Conservation (phyloP, 345 rosid species). For the Gossypium thurberi region DNA sequence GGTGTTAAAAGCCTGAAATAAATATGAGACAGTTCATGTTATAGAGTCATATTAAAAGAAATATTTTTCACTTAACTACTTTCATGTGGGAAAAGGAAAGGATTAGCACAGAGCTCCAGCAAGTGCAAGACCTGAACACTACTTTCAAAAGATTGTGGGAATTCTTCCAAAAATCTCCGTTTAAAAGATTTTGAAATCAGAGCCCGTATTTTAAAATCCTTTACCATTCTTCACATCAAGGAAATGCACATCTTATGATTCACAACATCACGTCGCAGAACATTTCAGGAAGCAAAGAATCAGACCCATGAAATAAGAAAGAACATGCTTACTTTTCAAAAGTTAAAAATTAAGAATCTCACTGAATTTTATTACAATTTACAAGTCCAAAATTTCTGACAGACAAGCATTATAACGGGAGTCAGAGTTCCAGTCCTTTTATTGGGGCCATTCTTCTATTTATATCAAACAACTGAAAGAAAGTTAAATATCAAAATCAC, state of each 20-base stretch:
- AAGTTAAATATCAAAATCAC: neutral
- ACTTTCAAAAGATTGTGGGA: neutral
- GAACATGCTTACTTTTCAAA: neutral
- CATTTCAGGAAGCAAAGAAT: neutral
- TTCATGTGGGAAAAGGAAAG: neutral
- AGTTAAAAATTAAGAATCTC: neutral
- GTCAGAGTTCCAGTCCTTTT: neutral
- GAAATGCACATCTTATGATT: neutral
- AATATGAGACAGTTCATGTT: constrained; percentile 17
- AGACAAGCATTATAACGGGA: neutral
- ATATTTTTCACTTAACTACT: neutral
- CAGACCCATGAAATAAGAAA: neutral
- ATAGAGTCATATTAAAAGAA: constrained; percentile 1
- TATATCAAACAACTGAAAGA: neutral
- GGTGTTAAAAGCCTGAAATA: constrained; percentile 80
- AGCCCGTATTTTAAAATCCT: neutral
- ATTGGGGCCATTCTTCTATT: neutral
- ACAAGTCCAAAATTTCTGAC: neutral
- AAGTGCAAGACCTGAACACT: neutral
- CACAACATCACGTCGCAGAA: neutral
- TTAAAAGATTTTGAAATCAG: neutral
- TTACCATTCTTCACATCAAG: neutral
- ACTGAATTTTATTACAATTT: neutral
- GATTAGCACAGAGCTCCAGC: neutral
- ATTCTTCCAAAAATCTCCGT: neutral